These are phyloP conservation scores for Cotoneaster glaucophyllus DNA, from an alignment of 306 rosid species.

Conservation along the genomic window DNA sequence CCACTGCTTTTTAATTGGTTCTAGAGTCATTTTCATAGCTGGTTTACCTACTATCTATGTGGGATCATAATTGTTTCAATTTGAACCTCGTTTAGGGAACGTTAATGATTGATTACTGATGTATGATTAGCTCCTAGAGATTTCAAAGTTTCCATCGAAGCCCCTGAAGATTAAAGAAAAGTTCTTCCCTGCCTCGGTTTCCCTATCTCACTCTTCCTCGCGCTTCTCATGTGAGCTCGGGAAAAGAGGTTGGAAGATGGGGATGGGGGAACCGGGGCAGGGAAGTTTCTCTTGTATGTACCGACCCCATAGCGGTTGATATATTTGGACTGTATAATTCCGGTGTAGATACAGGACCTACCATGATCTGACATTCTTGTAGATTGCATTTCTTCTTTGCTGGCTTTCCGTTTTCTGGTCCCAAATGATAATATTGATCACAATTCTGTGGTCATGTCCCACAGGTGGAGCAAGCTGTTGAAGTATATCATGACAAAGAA, in stretches of 20 bases:
- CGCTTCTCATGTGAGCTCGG: not conserved
- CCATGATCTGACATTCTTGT: not conserved
- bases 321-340: not conserved
- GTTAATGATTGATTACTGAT: not conserved
- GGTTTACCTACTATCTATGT: constrained; percentile 17
- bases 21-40: constrained; percentile 12
- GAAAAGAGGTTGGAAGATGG: not conserved
- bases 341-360: not conserved
- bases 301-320: not conserved
- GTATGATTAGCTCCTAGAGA: not conserved
- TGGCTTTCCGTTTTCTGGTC: constrained; percentile 6
- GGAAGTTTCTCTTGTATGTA: not conserved
- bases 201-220: not conserved
- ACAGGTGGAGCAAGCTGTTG: constrained; percentile 67
- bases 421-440: constrained; percentile 13
- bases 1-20: constrained; percentile 2
- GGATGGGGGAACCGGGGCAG: not conserved
- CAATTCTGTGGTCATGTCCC: constrained; percentile 17
- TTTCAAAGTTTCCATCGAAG: too few relatives aligned
- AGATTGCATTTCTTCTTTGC: not conserved
- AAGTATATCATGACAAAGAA: constrained; percentile 74
- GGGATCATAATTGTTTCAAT: constrained; percentile 1
- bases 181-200: not conserved
- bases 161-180: not conserved
- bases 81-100: not conserved